These are phyloP conservation scores for Pseudognaphalium luteoalbum DNA, from an alignment of 129 eudicot species.

Conservation along the genomic window DNA sequence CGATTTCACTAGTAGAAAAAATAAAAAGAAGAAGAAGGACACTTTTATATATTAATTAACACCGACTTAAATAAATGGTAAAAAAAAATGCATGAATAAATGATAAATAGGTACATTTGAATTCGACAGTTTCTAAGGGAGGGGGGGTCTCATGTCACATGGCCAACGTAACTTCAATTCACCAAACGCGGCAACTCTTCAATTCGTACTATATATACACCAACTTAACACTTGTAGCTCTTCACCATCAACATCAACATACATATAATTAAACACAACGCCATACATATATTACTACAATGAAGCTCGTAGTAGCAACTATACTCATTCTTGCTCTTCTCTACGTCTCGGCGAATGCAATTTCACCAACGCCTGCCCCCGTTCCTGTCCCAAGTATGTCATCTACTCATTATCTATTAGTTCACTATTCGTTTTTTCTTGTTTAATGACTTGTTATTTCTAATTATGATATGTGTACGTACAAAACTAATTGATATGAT, in stretches of 20 bases:
- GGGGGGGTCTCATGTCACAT: background rate
- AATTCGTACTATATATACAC: background rate
- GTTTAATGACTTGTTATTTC: too few species aligned
- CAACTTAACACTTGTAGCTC: background rate
- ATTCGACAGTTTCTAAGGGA: background rate
- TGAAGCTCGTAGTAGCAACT: background rate
- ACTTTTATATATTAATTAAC: background rate
- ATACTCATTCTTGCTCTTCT: constrained; percentile 23
- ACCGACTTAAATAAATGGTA: background rate
- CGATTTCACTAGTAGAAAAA: too few species aligned
- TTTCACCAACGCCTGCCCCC: background rate
- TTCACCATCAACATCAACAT: background rate
- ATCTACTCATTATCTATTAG: background rate
- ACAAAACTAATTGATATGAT: background rate
- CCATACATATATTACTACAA: background rate
- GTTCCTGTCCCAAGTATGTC: constrained; percentile 5
- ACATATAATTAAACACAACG: background rate
- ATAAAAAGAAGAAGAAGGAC: too few species aligned
- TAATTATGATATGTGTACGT: too few species aligned
- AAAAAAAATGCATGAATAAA: background rate
- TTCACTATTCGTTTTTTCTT: background rate
- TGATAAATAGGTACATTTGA: background rate
- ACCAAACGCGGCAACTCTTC: background rate
- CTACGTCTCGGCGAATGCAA: constrained; percentile 1
- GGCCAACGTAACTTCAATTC: background rate